Base-by-base conservation (phyloP, 495 filamentous ascomycete genomes). In the Astrothelium macrocarpum region DNA sequence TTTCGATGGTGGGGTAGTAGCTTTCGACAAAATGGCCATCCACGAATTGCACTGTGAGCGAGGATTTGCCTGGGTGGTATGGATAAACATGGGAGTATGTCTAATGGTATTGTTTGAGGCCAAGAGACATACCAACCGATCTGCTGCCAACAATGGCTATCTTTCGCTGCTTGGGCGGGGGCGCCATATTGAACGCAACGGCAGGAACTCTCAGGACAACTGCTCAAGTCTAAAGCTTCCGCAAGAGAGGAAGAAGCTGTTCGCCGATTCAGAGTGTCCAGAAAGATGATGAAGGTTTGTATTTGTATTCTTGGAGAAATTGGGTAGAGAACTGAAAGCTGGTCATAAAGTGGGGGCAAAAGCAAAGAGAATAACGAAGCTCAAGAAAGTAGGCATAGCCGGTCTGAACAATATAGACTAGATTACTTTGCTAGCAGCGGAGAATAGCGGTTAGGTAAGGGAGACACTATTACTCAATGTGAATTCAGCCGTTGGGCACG, bases 1-100 rank as follows among this genome's bases (percentile, higher is more conserved):
- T 99, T 78, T 97, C 94, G 70, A 99, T 97, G 28, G 94, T 99
- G 26, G 94, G 94, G 77, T 97, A 99, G 76, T 99, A 99, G 75
- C 88, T 92, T 74, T 97, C 95, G 70, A 97, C 93, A 69, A 99
- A 99, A 77, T 96, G 91, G 70, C 90, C 90, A 74, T 97, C 94
- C 72, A 97, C 93, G 74, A 94, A 97, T 73, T 91, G 95, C 26
- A 97, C 95, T 5, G 95, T 96, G 64, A 99, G 86, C 45, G 94
- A 97, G 18, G 90, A 96, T 82, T 99, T 99, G 73, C 94, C 94
- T 98, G 69, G 16, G 25, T 23, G 28, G 31, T 7, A 10, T 14
- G 9, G 20, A 45, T 53, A 3, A 60, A 28, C 11, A 2, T 32
- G 34, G 61, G 43, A 39, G 56, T 59, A 20, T 62, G 26, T 66